Percentiles rank a stretch among this genome's conserved stretches.
Conservation (phyloP, 2,329 filamentous ascomycete genomes). For the Trichophyton schoenleinii region DNA sequence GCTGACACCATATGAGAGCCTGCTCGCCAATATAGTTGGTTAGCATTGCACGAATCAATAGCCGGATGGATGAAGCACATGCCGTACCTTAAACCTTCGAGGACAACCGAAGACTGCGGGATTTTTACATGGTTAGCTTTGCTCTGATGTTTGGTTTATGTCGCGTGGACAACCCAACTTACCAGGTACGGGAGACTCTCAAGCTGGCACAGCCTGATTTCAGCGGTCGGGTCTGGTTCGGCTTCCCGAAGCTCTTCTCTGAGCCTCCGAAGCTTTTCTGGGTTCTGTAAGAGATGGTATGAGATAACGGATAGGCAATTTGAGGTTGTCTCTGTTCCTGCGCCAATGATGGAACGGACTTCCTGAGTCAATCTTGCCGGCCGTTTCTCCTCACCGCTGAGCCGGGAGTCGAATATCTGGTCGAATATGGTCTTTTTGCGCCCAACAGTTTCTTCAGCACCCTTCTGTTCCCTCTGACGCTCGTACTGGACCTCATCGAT, state of each 20-base stretch:
- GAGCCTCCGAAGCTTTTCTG: conserved; percentile 6
- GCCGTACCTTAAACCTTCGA: conserved; percentile 14
- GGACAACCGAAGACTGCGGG: conserved; percentile 13
- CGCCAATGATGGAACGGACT: conserved; percentile 20
- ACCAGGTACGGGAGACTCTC: conserved; percentile 13
- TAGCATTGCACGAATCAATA: not conserved
- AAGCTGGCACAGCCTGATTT: conserved; percentile 5
- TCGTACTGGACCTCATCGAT: conserved; percentile 5
- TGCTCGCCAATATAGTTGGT: not conserved
- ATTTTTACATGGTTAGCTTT: not conserved
- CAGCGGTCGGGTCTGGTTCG: not conserved
- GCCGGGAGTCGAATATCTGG: conserved; percentile 20
- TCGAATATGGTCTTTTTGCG: conserved; percentile 21
- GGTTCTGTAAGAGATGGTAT: conserved; percentile 11
- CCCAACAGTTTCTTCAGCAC: not conserved
- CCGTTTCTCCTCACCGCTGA: conserved; percentile 28
- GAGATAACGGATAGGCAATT: conserved; percentile 17
- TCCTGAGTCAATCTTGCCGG: conserved; percentile 23
- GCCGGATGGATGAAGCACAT: not conserved
- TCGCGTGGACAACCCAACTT: not conserved
- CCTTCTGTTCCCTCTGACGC: not conserved
- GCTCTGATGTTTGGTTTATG: not conserved
- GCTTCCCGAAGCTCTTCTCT: conserved; percentile 5
- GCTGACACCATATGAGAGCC: conserved; percentile 13
- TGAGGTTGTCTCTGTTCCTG: conserved; percentile 27